These are phyloP conservation scores for Calocybe gangraenosa DNA, from an alignment of 768 basidiomycete genomes.

Conservation along the genomic window DNA sequence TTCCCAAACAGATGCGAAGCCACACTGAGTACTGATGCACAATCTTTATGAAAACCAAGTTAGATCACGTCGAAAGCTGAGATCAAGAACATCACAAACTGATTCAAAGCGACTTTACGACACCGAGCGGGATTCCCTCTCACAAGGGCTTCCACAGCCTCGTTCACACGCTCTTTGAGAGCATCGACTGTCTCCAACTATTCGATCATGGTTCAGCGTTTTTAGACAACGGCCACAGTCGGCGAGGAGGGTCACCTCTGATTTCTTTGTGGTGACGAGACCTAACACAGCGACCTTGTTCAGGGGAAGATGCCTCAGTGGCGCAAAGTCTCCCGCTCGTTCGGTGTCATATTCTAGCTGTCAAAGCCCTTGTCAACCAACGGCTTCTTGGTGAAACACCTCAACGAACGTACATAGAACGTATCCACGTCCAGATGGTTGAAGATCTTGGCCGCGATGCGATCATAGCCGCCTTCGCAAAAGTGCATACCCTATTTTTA, in stretches of 20 bases:
- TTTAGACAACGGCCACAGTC: no score
- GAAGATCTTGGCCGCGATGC: slow-evolving; percentile 54
- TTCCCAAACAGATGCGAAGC: slow-evolving; percentile 56
- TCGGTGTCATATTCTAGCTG: slow-evolving; percentile 66
- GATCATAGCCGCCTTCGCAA: slow-evolving; percentile 55
- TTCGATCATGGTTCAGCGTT: background rate
- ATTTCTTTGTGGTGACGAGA: slow-evolving; percentile 44
- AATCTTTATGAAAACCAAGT: slow-evolving; percentile 29
- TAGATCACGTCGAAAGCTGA: slow-evolving; percentile 2
- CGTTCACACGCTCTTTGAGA: slow-evolving; percentile 46
- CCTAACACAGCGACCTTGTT: slow-evolving; percentile 46
- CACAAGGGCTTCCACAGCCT: slow-evolving; percentile 48
- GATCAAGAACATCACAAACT: slow-evolving; percentile 29
- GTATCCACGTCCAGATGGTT: slow-evolving; percentile 55
- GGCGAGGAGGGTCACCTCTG: no score
- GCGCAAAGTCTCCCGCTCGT: slow-evolving; percentile 55
- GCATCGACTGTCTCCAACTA: slow-evolving; percentile 49
- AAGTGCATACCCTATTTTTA: slow-evolving; percentile 40
- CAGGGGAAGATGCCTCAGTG: slow-evolving; percentile 48
- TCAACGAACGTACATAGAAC: slow-evolving; percentile 35
- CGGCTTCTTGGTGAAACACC: background rate
- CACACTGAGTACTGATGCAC: slow-evolving; percentile 60
- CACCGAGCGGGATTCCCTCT: slow-evolving; percentile 39
- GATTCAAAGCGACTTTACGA: slow-evolving; percentile 46
- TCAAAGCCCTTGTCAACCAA: slow-evolving; percentile 13